Evolutionary conservation across 73 alveolate species (phyloP).

Genomic region (Diophrys sp.): DNA sequence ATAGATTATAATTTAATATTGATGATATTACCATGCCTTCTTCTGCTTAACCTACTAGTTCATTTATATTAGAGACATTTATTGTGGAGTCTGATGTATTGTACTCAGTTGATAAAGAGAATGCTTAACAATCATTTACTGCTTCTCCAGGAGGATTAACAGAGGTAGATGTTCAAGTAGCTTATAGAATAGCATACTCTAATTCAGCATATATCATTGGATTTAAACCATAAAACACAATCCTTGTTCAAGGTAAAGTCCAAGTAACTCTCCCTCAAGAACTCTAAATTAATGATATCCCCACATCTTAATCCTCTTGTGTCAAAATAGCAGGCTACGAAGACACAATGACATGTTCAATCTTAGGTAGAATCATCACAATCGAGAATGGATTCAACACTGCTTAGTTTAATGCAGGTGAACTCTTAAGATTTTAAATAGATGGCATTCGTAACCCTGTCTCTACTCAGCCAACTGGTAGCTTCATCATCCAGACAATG

Average conservation of each 20-base stretch:
- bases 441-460: slow-evolving; percentile 9
- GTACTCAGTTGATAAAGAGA: slow-evolving; percentile 1
- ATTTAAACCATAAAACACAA: slow-evolving; percentile 8
- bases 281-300: not conserved
- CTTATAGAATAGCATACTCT: slow-evolving; percentile 6
- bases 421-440: not conserved
- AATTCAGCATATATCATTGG: slow-evolving; percentile 12
- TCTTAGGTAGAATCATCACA: not conserved
- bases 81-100: not conserved
- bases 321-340: not conserved
- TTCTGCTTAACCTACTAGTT: not conserved
- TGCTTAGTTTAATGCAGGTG: slow-evolving; percentile 1
- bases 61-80: not conserved
- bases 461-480: slow-evolving; percentile 4
- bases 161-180: slow-evolving; percentile 6
- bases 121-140: not conserved
- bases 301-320: not conserved
- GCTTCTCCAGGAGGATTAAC: slow-evolving; percentile 18
- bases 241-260: slow-evolving; percentile 17
- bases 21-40: slow-evolving; percentile 2
- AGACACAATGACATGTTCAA: not conserved
- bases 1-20: slow-evolving; percentile 1
- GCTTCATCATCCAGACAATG: slow-evolving; percentile 10
- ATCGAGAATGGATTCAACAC: slow-evolving; percentile 4
- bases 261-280: slow-evolving; percentile 16